phyloP scores from a whole-genome alignment of 2,329 filamentous ascomycete species.

The Diaporthe sp. region DNA sequence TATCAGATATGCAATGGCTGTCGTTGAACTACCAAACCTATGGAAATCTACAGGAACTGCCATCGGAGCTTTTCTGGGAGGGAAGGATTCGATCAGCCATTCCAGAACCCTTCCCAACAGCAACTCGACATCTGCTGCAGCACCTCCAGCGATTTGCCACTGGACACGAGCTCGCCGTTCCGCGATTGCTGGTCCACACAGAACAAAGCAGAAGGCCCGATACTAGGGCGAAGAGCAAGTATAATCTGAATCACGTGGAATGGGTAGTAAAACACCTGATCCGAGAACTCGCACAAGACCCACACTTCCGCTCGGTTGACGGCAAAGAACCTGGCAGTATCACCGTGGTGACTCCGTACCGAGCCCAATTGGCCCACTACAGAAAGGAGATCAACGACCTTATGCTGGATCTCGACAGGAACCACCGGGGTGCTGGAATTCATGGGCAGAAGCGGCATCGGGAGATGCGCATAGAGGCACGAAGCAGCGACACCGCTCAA shows the following conservation, averaged over 20 bases:
- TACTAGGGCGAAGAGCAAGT: background rate
- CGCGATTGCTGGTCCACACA: background rate
- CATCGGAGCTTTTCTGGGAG: background rate
- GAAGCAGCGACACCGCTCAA: background rate
- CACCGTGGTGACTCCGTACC: background rate
- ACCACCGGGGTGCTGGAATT: background rate
- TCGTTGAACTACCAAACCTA: background rate
- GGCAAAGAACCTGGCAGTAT: background rate
- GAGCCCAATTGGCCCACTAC: background rate
- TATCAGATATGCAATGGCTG: background rate
- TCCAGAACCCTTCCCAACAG: background rate
- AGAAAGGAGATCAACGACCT: background rate
- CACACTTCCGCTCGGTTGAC: background rate
- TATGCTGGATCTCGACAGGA: background rate
- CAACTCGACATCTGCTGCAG: background rate
- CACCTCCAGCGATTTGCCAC: background rate
- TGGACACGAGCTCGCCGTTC: background rate
- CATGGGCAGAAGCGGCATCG: background rate
- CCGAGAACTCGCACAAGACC: background rate
- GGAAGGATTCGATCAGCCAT: background rate
- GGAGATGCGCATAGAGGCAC: background rate
- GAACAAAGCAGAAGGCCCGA: rapidly evolving
- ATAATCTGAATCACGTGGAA: background rate
- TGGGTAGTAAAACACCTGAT: background rate
- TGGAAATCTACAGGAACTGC: background rate